These are phyloP conservation scores for Arachnopeziza araneosa DNA, from an alignment of 2,329 filamentous ascomycete species.

Conservation along the genomic window DNA sequence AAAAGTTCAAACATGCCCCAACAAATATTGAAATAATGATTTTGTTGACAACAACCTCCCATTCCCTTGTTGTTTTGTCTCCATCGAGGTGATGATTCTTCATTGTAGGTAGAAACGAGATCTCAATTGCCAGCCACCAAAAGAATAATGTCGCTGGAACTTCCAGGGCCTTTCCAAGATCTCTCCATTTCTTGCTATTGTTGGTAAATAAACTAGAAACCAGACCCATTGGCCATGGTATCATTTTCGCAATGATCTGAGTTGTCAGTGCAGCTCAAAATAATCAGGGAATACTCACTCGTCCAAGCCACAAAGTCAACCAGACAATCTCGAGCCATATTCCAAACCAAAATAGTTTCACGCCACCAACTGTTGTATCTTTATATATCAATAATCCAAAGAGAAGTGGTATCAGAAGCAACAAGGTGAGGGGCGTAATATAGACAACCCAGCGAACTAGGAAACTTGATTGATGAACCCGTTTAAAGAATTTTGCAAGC, in stretches of 20 bases:
- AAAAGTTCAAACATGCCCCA: constrained; percentile 70
- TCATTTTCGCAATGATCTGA: constrained; percentile 55
- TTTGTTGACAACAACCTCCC: constrained; percentile 79
- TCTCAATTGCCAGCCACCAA: constrained; percentile 82
- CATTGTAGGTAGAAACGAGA: constrained; percentile 82
- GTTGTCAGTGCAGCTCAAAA: not conserved
- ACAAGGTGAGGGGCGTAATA: constrained; percentile 56
- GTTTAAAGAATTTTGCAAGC: constrained; percentile 59
- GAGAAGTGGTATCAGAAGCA: constrained; percentile 64
- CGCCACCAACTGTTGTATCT: constrained; percentile 64
- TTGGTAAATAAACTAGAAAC: constrained; percentile 72
- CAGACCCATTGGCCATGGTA: constrained; percentile 56
- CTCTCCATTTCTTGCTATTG: constrained; percentile 87
- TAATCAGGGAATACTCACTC: constrained; percentile 38
- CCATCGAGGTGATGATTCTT: constrained; percentile 50
- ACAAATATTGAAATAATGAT: constrained; percentile 83
- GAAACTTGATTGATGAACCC: constrained; percentile 58
- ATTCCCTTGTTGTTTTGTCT: constrained; percentile 47
- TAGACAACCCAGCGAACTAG: constrained; percentile 67
- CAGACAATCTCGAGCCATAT: constrained; percentile 94
- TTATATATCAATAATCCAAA: constrained; percentile 55
- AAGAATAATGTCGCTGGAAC: constrained; percentile 82
- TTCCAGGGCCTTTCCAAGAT: constrained; percentile 80
- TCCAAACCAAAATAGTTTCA: constrained; percentile 81
- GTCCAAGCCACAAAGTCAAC: constrained; percentile 77